Percentiles rank a stretch among this genome's conserved stretches.
Conservation (phyloP, 1,284 basidiomycete species). For the Phellopilus nigrolimitatus region DNA sequence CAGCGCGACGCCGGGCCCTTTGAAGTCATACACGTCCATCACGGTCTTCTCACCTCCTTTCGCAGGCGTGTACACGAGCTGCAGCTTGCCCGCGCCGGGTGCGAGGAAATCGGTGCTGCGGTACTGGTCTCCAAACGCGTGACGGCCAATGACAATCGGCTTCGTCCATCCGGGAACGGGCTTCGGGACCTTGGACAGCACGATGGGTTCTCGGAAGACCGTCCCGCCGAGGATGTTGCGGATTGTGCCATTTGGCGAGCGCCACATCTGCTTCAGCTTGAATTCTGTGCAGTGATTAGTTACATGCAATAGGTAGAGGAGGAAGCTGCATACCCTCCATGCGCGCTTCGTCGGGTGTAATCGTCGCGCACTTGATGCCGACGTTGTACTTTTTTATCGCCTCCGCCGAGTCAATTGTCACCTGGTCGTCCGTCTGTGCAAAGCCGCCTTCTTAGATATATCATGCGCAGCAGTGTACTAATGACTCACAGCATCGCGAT, state of each 20-base stretch:
- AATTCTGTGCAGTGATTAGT: slow-evolving; percentile 56
- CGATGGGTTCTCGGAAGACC: slow-evolving; percentile 98
- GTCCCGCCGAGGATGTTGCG: slow-evolving; percentile 97
- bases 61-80: slow-evolving; percentile 80
- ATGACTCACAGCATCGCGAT: slow-evolving; percentile 74
- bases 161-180: slow-evolving; percentile 96
- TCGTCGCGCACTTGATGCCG: slow-evolving; percentile 96
- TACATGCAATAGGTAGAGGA: not conserved
- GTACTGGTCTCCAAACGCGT: slow-evolving; percentile 98
- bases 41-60: slow-evolving; percentile 62
- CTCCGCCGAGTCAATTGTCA: slow-evolving; percentile 91
- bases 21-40: slow-evolving; percentile 87
- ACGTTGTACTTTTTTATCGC: slow-evolving; percentile 89
- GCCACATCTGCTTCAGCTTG: slow-evolving; percentile 98
- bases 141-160: slow-evolving; percentile 94
- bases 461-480: not conserved
- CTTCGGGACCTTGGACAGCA: slow-evolving; percentile 86
- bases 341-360: slow-evolving; percentile 96
- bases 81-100: slow-evolving; percentile 85
- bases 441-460: not conserved
- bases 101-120: slow-evolving; percentile 87
- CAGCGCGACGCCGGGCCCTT: slow-evolving; percentile 84
- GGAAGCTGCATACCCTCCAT: slow-evolving; percentile 44
- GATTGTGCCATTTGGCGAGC: slow-evolving; percentile 94
- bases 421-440: slow-evolving; percentile 85